These are phyloP conservation scores for Colletotrichum graminicola DNA, from an alignment of 2,329 filamentous ascomycete species.

Conservation along the genomic window DNA sequence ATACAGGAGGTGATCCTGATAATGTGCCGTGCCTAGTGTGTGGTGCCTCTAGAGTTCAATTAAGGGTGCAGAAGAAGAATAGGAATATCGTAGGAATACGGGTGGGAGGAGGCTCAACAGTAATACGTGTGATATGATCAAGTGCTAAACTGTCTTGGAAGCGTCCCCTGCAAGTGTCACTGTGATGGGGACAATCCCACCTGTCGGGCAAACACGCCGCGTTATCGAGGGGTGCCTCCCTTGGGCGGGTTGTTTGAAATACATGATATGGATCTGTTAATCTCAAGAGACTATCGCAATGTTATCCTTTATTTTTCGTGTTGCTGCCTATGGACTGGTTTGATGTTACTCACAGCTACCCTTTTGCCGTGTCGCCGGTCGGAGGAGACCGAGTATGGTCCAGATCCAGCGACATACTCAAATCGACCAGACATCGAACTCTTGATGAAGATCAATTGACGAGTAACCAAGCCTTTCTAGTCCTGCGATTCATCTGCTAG, in stretches of 20 bases:
- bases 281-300: accelerated
- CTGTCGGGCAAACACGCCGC: neutral
- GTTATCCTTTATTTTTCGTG: neutral
- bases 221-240: neutral
- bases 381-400: neutral
- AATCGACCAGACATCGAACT: neutral
- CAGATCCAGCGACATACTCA: neutral
- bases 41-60: neutral
- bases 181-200: neutral
- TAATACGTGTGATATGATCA: neutral
- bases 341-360: neutral
- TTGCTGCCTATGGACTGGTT: neutral
- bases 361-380: neutral
- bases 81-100: neutral
- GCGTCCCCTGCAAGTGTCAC: neutral
- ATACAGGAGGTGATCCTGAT: neutral
- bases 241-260: neutral
- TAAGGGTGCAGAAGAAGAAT: neutral
- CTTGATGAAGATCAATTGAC: neutral
- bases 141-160: neutral
- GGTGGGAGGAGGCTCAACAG: neutral
- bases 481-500: neutral
- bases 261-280: neutral
- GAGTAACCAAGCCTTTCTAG: neutral
- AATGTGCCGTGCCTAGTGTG: too few relatives aligned